phyloP scores from a whole-genome alignment of 495 filamentous ascomycete genomes.

The Penicillium cosmopolitanum region DNA sequence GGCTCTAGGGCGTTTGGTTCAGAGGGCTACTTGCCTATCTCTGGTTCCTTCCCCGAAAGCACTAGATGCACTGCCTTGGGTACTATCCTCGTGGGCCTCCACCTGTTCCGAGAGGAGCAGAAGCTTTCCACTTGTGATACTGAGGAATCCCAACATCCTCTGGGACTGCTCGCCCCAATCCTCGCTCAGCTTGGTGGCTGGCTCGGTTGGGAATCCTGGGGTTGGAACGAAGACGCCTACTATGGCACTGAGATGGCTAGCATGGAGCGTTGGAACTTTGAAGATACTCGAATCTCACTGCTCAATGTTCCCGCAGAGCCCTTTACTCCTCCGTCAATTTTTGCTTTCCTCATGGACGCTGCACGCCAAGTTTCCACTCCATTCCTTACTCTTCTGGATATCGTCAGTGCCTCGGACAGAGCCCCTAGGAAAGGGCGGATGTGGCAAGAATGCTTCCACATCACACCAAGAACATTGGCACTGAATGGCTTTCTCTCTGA shows the following conservation, averaged over 20 bases:
- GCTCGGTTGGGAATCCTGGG: constrained; percentile 82
- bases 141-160: constrained; percentile 54
- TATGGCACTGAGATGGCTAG: constrained; percentile 73
- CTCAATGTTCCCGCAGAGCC: constrained; percentile 59
- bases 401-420: constrained; percentile 49
- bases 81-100: constrained; percentile 75
- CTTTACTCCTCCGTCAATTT: constrained; percentile 70
- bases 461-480: constrained; percentile 69
- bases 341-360: constrained; percentile 60
- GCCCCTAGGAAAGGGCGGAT: constrained; percentile 41
- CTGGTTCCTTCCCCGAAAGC: constrained; percentile 52
- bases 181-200: constrained; percentile 81
- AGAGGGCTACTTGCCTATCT: constrained; percentile 66
- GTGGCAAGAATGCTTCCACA: constrained; percentile 47
- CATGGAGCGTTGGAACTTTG: constrained; percentile 63
- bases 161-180: constrained; percentile 64
- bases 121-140: constrained; percentile 73
- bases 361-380: constrained; percentile 35
- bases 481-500: constrained; percentile 61
- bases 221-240: constrained; percentile 52
- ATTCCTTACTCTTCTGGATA: constrained; percentile 64
- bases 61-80: constrained; percentile 62
- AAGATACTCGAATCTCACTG: constrained; percentile 54
- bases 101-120: constrained; percentile 84
- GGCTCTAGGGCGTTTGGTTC: constrained; percentile 55